These are phyloP conservation scores for Clarireedia monteithiana DNA, from an alignment of 2,329 filamentous ascomycete species.

Conservation along the genomic window DNA sequence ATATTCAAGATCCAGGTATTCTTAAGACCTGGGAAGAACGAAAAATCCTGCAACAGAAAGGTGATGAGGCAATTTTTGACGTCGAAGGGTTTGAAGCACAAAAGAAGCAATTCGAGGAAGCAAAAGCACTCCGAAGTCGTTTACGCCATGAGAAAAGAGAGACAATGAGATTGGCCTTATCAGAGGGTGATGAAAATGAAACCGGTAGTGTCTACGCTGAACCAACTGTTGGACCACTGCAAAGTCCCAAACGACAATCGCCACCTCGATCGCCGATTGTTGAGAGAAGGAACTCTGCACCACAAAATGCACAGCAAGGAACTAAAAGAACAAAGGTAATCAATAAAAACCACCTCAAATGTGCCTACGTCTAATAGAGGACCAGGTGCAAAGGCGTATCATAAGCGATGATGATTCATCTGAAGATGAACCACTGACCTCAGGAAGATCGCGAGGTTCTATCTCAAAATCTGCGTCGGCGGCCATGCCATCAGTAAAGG, in stretches of 20 bases:
- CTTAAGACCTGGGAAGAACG: conserved; percentile 27
- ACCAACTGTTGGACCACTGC: background rate
- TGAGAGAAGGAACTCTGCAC: background rate
- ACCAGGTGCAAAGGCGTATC: background rate
- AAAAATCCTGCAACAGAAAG: conserved; percentile 14
- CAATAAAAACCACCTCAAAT: background rate
- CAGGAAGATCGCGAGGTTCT: background rate
- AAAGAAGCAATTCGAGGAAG: conserved; percentile 3
- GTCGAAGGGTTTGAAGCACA: conserved; percentile 14
- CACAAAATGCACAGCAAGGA: background rate
- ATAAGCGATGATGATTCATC: background rate
- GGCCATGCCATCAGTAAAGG: background rate
- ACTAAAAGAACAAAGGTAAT: background rate
- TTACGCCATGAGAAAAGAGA: background rate
- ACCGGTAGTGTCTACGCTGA: background rate
- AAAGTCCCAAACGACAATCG: conserved; percentile 12
- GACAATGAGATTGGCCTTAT: no score
- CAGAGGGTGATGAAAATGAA: background rate
- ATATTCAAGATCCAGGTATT: conserved; percentile 34
- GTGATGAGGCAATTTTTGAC: conserved; percentile 19
- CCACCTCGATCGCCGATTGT: background rate
- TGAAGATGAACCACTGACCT: background rate
- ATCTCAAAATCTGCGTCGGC: background rate
- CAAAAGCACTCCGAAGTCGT: conserved; percentile 11
- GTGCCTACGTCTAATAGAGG: background rate